Evolutionary conservation across 306 rosid genomes (phyloP), one percentile per base, ranked within the genome.

Genomic region (Lablab purpureus): DNA sequence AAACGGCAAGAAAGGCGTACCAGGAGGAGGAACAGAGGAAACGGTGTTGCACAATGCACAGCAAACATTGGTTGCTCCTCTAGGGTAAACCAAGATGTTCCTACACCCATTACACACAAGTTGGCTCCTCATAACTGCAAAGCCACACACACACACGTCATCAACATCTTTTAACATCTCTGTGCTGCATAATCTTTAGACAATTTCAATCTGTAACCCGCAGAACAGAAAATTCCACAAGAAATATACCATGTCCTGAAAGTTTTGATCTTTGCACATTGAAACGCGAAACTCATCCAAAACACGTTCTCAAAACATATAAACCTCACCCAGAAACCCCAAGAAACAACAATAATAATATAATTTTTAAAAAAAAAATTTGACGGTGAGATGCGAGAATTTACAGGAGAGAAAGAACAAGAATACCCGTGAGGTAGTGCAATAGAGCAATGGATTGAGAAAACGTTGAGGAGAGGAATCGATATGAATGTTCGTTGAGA

Each of bases 61-160:
- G 70, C 99, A 91, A 73, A 95, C 96, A 84, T 91, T 91, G 28
- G 98, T 72, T 54, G 99, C 94, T 78, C 98, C 99, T 87, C 94
- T 87, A 54, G 97, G 97, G 80, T 93, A 95, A 49, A 93, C 94
- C 86, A 95, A 88, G 49, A 86, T 60, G 86, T 84, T 95, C 89
- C 99, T 87, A 83, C 98, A 95, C 71, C 99, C 98, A 73, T 69
- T 89, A 87, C 99, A 95, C 83, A 93, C 93, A 78, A 95, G 84
- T 86, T 92, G 98, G 84, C 90, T 93, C 93, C 91, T 97, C 99
- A 95, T 95, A 80, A 74, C 99, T 95, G 87, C 86, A 81, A 82
- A 25, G 56, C 77, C 40, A 83, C 12, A 18, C n/a, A n/a, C n/a
- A n/a, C n/a, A n/a, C n/a, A 54, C 68, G 15, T 14, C 9, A 60